Percentiles rank a stretch among this genome's conserved stretches.
These are phyloP conservation scores for Pleurotus platypus DNA, from an alignment of 768 basidiomycete species.

Conservation along the genomic window DNA sequence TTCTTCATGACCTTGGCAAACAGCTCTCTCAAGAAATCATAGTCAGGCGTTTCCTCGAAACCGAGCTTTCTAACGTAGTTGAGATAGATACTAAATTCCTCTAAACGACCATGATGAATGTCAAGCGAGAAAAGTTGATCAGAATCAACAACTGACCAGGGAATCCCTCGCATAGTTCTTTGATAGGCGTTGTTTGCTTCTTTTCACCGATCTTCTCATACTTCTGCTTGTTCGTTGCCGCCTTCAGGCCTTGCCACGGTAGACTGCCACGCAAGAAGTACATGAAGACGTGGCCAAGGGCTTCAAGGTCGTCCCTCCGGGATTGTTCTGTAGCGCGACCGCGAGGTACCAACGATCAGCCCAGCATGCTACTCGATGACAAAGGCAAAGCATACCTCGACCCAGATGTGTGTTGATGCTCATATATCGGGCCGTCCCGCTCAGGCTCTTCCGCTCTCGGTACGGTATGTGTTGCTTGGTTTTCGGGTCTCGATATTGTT, in stretches of 20 bases:
- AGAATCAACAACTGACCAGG: slow-evolving; percentile 60
- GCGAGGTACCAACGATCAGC: background rate
- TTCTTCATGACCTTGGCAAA: slow-evolving; percentile 94
- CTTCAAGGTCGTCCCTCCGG: slow-evolving; percentile 94
- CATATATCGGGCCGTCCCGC: slow-evolving; percentile 99
- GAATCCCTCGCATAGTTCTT: slow-evolving; percentile 93
- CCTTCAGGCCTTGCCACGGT: slow-evolving; percentile 99
- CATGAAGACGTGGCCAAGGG: slow-evolving; percentile 99
- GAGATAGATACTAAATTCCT: slow-evolving; percentile 97
- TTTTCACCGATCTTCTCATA: slow-evolving; percentile 99
- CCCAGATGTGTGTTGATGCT: slow-evolving; percentile 99
- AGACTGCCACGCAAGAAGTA: slow-evolving; percentile 96
- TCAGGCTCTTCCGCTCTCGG: slow-evolving; percentile 94
- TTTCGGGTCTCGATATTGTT: slow-evolving; percentile 98
- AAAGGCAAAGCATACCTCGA: slow-evolving; percentile 56
- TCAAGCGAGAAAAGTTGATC: background rate
- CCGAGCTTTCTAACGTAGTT: slow-evolving; percentile 99
- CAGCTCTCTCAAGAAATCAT: slow-evolving; percentile 94
- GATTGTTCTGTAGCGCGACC: slow-evolving; percentile 63
- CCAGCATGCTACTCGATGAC: background rate
- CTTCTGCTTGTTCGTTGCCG: slow-evolving; percentile 99
- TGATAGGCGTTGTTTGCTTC: slow-evolving; percentile 98
- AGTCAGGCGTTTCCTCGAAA: slow-evolving; percentile 98
- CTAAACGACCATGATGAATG: slow-evolving; percentile 34
- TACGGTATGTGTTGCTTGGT: slow-evolving; percentile 99